Evolutionary conservation across 768 basidiomycete genomes (phyloP).

Genomic region (Hericium erinaceus): DNA sequence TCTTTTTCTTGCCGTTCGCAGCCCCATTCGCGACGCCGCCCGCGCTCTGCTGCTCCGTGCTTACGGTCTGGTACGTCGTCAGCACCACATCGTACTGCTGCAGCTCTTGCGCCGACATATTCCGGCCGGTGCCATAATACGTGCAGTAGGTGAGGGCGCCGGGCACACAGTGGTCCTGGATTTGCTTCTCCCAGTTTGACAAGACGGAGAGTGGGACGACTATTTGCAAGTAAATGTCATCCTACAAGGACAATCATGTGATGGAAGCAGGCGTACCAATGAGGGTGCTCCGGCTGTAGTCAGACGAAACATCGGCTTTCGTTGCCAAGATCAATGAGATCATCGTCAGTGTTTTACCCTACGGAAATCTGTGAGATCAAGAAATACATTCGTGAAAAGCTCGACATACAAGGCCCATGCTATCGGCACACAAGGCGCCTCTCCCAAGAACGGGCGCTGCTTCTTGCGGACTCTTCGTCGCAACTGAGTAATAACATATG

Average conservation of each 20-base stretch:
- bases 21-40: constrained; percentile 20
- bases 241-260: background rate
- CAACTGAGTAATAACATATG: constrained; percentile 36
- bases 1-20: constrained; percentile 46
- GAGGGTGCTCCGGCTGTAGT: constrained; percentile 61
- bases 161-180: constrained; percentile 57
- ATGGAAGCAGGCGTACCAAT: constrained; percentile 47
- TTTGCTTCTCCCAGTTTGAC: constrained; percentile 85
- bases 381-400: background rate
- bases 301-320: constrained; percentile 46
- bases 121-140: constrained; percentile 67
- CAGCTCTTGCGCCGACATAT: constrained; percentile 49
- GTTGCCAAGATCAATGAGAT: constrained; percentile 75
- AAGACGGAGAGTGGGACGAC: constrained; percentile 78
- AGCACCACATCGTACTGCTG: constrained; percentile 67
- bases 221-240: constrained; percentile 19
- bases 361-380: constrained; percentile 5
- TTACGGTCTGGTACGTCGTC: constrained; percentile 73
- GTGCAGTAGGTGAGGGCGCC: constrained; percentile 45
- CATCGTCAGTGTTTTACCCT: constrained; percentile 92
- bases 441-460: constrained; percentile 56
- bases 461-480: constrained; percentile 72
- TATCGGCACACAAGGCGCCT: constrained; percentile 85
- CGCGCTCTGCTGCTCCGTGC: constrained; percentile 38
- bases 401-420: constrained; percentile 63